phyloP scores from a whole-genome alignment of 768 basidiomycete genomes.

The Gautieria morchelliformis region DNA sequence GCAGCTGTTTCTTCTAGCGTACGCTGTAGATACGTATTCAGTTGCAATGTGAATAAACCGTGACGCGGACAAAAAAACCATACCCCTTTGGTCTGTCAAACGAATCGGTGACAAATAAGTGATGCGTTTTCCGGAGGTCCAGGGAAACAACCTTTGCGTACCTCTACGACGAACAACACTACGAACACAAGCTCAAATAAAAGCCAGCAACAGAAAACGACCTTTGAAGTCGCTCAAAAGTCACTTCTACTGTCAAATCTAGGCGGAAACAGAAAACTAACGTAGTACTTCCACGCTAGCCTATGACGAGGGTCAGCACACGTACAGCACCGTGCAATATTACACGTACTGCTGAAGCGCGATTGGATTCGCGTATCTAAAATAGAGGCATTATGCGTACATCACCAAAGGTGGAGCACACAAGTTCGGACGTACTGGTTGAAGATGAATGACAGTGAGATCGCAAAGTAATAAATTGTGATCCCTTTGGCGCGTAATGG shows the following conservation, averaged over 20 bases:
- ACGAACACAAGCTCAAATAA: constrained; percentile 7
- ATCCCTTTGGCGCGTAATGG: constrained; percentile 31
- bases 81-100: constrained; percentile 1
- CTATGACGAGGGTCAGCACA: background rate
- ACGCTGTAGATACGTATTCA: constrained; percentile 12
- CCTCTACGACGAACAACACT: background rate
- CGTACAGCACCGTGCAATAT: background rate
- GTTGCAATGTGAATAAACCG: background rate
- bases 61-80: background rate
- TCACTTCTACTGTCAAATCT: background rate
- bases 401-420: background rate
- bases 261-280: background rate
- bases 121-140: background rate
- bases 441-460: constrained; percentile 33
- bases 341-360: constrained; percentile 19
- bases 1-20: constrained; percentile 27
- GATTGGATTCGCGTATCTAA: constrained; percentile 28
- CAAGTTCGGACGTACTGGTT: constrained; percentile 28
- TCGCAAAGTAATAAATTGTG: constrained; percentile 29
- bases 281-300: constrained; percentile 11
- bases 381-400: background rate
- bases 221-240: constrained; percentile 1
- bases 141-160: background rate
- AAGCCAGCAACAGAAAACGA: constrained; percentile 7
- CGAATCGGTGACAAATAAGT: background rate